phyloP scores from a whole-genome alignment of 169 alveolate genomes.

The Plasmodium cynomolgi region DNA sequence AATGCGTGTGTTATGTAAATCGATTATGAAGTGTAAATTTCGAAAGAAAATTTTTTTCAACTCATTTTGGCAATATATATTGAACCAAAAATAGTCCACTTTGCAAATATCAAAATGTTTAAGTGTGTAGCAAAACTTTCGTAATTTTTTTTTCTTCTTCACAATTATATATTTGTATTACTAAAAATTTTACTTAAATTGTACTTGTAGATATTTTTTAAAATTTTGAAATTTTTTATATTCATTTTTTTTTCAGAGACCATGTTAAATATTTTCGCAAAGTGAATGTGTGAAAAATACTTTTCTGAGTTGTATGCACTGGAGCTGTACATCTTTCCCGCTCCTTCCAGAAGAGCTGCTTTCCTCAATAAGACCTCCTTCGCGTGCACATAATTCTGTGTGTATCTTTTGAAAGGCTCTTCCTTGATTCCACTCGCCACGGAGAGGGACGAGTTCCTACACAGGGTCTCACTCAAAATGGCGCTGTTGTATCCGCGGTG shows the following conservation, averaged over 20 bases:
- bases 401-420: background rate
- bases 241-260: slow-evolving; percentile 36
- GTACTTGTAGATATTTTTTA: slow-evolving; percentile 42
- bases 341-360: background rate
- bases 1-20: slow-evolving; percentile 47
- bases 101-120: slow-evolving; percentile 23
- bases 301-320: slow-evolving; percentile 6
- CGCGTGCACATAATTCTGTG: background rate
- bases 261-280: slow-evolving; percentile 10
- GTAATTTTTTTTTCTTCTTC: slow-evolving; percentile 52
- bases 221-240: slow-evolving; percentile 50
- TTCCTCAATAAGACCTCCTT: background rate
- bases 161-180: slow-evolving; percentile 41
- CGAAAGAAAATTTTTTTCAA: slow-evolving; percentile 27
- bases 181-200: slow-evolving; percentile 48
- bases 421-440: background rate
- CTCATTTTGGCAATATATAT: slow-evolving; percentile 38
- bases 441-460: background rate
- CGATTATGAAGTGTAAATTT: slow-evolving; percentile 25
- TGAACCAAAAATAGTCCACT: slow-evolving; percentile 38
- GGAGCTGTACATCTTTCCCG: background rate
- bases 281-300: slow-evolving; percentile 12
- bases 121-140: slow-evolving; percentile 42
- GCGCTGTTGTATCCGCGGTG: background rate
- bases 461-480: background rate